These are phyloP conservation scores for Cynanchum wilfordii DNA, from an alignment of 257 asterid genomes.

Conservation along the genomic window DNA sequence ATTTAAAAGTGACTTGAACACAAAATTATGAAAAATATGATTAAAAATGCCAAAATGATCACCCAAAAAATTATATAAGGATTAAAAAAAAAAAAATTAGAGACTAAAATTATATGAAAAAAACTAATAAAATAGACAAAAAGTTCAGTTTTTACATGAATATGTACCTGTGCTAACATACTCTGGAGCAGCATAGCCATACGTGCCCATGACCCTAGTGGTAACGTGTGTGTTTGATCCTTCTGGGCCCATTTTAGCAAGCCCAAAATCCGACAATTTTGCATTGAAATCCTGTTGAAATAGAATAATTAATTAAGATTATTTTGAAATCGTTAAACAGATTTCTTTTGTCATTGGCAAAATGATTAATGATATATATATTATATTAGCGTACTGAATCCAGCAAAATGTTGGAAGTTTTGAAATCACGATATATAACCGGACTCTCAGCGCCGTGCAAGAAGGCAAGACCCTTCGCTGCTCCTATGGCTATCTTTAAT, in stretches of 20 bases:
- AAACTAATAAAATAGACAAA: no score
- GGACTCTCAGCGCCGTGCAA: conserved; percentile 81
- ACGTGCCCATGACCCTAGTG: conserved; percentile 92
- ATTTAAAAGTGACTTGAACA: no score
- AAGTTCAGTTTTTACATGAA: background rate
- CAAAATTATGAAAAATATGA: no score
- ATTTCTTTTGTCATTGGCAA: background rate
- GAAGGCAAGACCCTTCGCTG: conserved; percentile 91
- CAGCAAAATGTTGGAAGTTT: conserved; percentile 70
- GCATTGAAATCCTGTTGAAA: conserved; percentile 70
- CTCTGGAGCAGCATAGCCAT: conserved; percentile 96
- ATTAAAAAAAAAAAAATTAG: no score
- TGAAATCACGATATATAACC: conserved; percentile 85
- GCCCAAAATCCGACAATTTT: conserved; percentile 83
- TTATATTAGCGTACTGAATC: conserved; percentile 50
- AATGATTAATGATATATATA: background rate
- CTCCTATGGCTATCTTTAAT: conserved; percentile 79
- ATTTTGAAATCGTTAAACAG: background rate
- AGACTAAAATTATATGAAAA: no score
- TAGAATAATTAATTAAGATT: background rate
- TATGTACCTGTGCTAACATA: conserved; percentile 68
- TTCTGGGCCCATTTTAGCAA: conserved; percentile 94
- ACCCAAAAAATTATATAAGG: no score
- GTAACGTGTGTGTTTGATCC: conserved; percentile 92
- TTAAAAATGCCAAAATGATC: no score